Evolutionary conservation across 192 early-diverging fungal species (phyloP).

Genomic region (Mortierella claussenii): DNA sequence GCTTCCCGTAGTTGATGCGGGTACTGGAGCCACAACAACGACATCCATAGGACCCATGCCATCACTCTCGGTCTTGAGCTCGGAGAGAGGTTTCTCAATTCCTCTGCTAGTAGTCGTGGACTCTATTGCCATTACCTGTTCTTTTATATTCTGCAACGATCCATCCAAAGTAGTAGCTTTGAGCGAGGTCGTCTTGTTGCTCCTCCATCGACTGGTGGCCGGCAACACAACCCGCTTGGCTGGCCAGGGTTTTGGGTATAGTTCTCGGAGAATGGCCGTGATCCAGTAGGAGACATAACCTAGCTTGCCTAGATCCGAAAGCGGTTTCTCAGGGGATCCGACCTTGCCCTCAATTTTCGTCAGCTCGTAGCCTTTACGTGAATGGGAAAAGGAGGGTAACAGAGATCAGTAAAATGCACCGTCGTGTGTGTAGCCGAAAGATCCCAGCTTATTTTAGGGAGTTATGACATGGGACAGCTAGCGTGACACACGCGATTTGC

Average conservation of each 20-base stretch:
- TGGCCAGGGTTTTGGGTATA: constrained; percentile 53
- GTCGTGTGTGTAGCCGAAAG: too few species aligned
- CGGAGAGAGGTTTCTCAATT: too few species aligned
- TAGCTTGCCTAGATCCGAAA: constrained; percentile 84
- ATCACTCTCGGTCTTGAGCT: not conserved
- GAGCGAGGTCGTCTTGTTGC: not conserved
- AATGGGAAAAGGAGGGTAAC: too few species aligned
- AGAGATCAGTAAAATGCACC: too few species aligned
- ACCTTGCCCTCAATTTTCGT: constrained; percentile 74
- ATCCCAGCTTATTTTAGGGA: too few species aligned
- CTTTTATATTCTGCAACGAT: not conserved
- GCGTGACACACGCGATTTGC: too few species aligned
- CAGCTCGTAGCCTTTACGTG: constrained; percentile 84
- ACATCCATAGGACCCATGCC: constrained; percentile 11
- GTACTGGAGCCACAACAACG: not conserved
- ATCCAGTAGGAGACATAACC: constrained; percentile 90
- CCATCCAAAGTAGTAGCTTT: not conserved
- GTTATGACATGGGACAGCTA: too few species aligned
- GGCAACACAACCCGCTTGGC: constrained; percentile 1
- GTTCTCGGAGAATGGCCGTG: constrained; percentile 67
- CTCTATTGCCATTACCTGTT: not conserved
- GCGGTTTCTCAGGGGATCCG: constrained; percentile 89
- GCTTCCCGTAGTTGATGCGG: not conserved
- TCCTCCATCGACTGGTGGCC: constrained; percentile 12
- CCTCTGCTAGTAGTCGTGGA: too few species aligned